Evolutionary conservation across 73 alveolate genomes (phyloP), one percentile per base, ranked within the genome.

Genomic region (Effrenium voratum): DNA sequence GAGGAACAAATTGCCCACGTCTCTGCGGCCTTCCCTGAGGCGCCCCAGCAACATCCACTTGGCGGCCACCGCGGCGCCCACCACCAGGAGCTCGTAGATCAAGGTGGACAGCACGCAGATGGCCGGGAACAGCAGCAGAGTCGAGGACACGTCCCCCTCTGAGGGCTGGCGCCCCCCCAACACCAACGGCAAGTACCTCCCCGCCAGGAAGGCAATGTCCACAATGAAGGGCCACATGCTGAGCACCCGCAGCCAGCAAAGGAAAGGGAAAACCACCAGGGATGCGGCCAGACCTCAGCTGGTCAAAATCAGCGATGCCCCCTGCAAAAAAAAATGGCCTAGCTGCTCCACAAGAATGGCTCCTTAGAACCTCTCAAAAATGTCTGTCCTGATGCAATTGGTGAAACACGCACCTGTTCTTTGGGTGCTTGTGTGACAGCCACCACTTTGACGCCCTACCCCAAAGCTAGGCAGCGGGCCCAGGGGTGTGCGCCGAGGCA

Each of bases 31-130:
- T 36, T 84, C 93, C 40, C 28, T 70, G 30, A 84, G 43, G 49
- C 93, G 93, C 34, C 93, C 93, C 79, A 84, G 59, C 79, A 84
- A 34, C 2, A 84, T 30, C 93, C 93, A 84, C 79, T 84, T 84
- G 32, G 93, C 93, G 0, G 73, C 55, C n/a, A 84, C 66, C 38
- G 93, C 93, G 1, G 79, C 93, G 30, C 24, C 41, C 43, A 84
- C 79, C 44, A 84, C 75, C 40, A 84, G 41, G 13, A 84, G 13
- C 5, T 84, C 93, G 41, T 57, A 26, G n/a, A 50, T 50, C 59
- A 84, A 22, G 32, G 38, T 55, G 4, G 75, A 34, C 32, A 55
- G 80, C 55, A 84, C 80, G 38, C 50, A 22, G 16, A 84, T 84
- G 59, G 93, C 93, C 2, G 93, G 93, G 28, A 84, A 28, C 44